Evolutionary conservation across 768 basidiomycete genomes (phyloP).

Genomic region (Hydnum rufescens): DNA sequence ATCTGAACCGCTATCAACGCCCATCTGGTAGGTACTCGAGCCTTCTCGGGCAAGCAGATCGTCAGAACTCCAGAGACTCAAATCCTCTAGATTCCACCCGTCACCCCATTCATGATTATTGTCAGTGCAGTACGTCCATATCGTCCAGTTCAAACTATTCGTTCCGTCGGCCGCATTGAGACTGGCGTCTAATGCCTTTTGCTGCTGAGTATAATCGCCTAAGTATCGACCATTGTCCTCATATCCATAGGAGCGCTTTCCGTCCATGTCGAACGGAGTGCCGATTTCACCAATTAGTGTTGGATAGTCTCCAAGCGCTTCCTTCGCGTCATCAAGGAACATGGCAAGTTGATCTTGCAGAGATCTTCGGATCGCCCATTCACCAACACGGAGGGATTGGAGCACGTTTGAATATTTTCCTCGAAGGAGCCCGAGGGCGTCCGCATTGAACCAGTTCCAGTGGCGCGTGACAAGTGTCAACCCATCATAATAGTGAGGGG

Average conservation of each 20-base stretch:
- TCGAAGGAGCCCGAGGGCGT: conserved; percentile 78
- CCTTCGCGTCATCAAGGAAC: conserved; percentile 50
- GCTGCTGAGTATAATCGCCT: conserved; percentile 29
- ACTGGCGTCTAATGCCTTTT: conserved; percentile 74
- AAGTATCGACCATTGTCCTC: conserved; percentile 33
- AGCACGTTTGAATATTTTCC: conserved; percentile 53
- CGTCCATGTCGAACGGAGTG: conserved; percentile 86
- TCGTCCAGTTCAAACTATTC: conserved; percentile 57
- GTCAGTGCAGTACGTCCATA: conserved; percentile 80
- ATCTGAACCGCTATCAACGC: background rate
- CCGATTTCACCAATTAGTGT: conserved; percentile 94
- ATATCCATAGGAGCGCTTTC: conserved; percentile 65
- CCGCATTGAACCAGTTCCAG: conserved; percentile 91
- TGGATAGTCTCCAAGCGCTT: conserved; percentile 47
- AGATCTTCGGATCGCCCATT: conserved; percentile 56
- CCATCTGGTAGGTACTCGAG: background rate
- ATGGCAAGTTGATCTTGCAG: conserved; percentile 68
- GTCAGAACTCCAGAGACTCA: conserved; percentile 71
- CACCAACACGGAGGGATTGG: conserved; percentile 67
- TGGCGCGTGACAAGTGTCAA: conserved; percentile 81
- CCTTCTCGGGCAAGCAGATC: conserved; percentile 26
- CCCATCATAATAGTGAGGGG: conserved; percentile 88
- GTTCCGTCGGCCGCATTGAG: conserved; percentile 57
- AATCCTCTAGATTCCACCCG: conserved; percentile 91
- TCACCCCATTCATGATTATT: conserved; percentile 81